A percentile compares a stretch with the other conserved stretches of the same genome.
phyloP scores from a whole-genome alignment of 1,139 yeast genomes.

The Hyphopichia wangnamkhiaoensis region DNA sequence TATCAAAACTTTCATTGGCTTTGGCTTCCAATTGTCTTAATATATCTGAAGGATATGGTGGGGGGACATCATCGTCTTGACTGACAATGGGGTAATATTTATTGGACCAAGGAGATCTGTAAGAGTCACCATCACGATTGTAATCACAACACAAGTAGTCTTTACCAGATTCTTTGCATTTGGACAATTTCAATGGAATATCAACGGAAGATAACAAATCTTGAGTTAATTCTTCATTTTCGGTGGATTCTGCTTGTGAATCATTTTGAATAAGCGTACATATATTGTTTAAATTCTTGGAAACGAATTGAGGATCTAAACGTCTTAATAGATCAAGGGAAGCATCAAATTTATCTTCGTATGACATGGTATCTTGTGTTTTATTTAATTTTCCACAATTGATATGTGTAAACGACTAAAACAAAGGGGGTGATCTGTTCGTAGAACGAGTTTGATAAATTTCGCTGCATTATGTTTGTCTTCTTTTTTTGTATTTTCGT shows the following conservation, averaged over 20 bases:
- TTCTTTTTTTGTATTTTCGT: too few relatives aligned
- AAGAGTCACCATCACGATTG: conserved; percentile 92
- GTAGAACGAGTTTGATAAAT: too few relatives aligned
- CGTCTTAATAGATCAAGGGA: conserved; percentile 86
- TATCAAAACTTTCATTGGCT: conserved; percentile 90
- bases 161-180: conserved; percentile 63
- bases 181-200: conserved; percentile 66
- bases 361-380: conserved; percentile 22
- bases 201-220: conserved; percentile 87
- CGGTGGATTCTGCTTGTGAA: conserved; percentile 10
- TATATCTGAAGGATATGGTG: conserved; percentile 69
- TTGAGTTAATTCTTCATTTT: conserved; percentile 64
- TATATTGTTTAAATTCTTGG: conserved; percentile 62
- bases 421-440: too few relatives aligned
- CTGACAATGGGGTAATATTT: conserved; percentile 64
- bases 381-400: too few relatives aligned
- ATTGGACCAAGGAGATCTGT: conserved; percentile 90
- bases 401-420: too few relatives aligned
- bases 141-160: conserved; percentile 86
- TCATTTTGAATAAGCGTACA: conserved; percentile 70
- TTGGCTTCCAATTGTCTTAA: conserved; percentile 74
- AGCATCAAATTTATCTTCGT: conserved; percentile 77
- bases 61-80: conserved; percentile 52
- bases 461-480: too few relatives aligned
- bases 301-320: conserved; percentile 72